Conservation (phyloP, 2,329 filamentous ascomycete genomes). For the Arthrobotrys entomopaga region DNA sequence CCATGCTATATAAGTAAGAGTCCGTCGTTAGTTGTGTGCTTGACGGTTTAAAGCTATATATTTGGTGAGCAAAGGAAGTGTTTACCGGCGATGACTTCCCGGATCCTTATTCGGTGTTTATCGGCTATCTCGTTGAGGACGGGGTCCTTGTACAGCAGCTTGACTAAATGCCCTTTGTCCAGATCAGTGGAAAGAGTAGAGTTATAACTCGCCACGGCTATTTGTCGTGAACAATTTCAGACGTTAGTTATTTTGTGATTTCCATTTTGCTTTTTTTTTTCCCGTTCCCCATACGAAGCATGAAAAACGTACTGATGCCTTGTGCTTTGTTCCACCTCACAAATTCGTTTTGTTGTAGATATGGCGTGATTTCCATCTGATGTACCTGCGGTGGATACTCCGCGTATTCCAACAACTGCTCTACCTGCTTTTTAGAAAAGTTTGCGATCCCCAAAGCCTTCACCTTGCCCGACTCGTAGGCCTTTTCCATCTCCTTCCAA, state of each 20-base stretch:
- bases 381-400: slow-evolving; percentile 33
- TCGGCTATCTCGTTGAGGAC: slow-evolving; percentile 21
- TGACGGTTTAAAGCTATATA: background rate
- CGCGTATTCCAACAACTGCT: slow-evolving; percentile 21
- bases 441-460: slow-evolving; percentile 33
- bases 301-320: slow-evolving; percentile 31
- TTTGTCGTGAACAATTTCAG: background rate
- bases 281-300: background rate
- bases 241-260: background rate
- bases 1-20: slow-evolving; percentile 22
- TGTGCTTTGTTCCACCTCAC: slow-evolving; percentile 30
- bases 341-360: slow-evolving; percentile 42
- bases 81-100: slow-evolving; percentile 19
- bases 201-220: slow-evolving; percentile 10
- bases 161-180: background rate
- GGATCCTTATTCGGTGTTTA: slow-evolving; percentile 14
- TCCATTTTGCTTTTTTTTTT: background rate
- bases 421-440: slow-evolving; percentile 43
- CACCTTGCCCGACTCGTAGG: slow-evolving; percentile 38
- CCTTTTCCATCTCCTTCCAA: slow-evolving; percentile 50
- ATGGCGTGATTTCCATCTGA: slow-evolving; percentile 50
- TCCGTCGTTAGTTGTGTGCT: background rate
- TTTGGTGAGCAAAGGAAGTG: background rate
- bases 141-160: slow-evolving; percentile 16
- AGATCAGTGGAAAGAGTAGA: background rate